These are phyloP conservation scores for Mucuna pruriens DNA, from an alignment of 306 rosid species.

Conservation along the genomic window DNA sequence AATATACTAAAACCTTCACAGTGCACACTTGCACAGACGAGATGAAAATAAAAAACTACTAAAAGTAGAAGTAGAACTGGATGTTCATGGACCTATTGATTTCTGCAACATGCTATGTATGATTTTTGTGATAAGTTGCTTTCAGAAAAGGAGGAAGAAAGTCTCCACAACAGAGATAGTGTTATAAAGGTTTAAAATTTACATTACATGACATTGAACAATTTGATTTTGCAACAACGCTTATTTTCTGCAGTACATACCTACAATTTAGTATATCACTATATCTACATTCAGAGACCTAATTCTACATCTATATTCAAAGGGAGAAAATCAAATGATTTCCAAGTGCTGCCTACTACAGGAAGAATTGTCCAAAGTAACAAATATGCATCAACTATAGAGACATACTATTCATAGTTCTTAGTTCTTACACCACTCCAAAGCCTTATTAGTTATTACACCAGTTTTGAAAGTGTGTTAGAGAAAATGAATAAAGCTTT, in stretches of 20 bases:
- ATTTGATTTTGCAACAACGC: not conserved
- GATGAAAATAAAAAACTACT: conserved; percentile 23
- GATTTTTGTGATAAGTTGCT: not conserved
- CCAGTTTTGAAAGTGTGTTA: not conserved
- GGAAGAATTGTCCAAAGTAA: conserved; percentile 13
- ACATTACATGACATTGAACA: not conserved
- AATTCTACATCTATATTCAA: not conserved
- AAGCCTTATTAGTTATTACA: conserved; percentile 17
- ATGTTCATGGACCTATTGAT: conserved; percentile 8
- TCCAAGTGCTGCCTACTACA: not conserved
- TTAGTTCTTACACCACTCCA: not conserved
- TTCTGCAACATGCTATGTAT: not conserved
- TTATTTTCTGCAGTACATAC: conserved; percentile 14
- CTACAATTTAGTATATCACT: not conserved
- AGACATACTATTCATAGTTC: conserved; percentile 4
- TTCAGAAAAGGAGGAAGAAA: not conserved
- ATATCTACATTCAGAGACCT: conserved; percentile 5
- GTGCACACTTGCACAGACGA: not conserved
- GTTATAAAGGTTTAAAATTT: not conserved
- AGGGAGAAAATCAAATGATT: not conserved
- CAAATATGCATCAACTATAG: not conserved
- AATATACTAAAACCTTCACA: not conserved
- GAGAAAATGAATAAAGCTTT: conserved; percentile 22
- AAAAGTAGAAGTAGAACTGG: not conserved
- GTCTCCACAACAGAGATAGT: not conserved